Conservation (phyloP, 192 early-diverging fungal genomes). For the Umbelopsis vinacea region DNA sequence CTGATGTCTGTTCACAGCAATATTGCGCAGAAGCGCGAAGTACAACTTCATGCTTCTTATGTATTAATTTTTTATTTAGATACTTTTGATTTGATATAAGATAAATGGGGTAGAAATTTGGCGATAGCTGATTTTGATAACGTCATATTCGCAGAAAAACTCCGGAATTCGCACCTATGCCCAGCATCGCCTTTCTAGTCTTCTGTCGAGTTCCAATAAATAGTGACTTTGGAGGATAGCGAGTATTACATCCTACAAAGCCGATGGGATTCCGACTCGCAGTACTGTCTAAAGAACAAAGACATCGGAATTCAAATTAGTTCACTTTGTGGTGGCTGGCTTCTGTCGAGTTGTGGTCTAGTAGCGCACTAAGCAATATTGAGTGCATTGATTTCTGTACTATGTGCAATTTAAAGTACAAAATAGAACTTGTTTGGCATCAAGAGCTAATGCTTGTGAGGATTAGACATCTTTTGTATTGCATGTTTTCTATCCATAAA, state of each 20-base stretch:
- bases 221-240: slow-evolving; percentile 4
- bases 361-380: neutral
- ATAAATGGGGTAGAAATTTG: neutral
- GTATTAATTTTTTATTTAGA: neutral
- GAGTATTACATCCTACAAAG: neutral
- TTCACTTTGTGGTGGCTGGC: neutral
- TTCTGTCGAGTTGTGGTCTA: neutral
- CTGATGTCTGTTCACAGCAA: no score
- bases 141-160: slow-evolving; percentile 22
- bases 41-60: no score
- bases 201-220: slow-evolving; percentile 22
- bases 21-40: no score
- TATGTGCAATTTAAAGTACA: no score
- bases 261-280: slow-evolving; percentile 19
- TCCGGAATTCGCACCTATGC: slow-evolving; percentile 21
- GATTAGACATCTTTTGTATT: no score
- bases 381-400: no score
- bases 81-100: neutral
- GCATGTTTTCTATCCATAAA: no score
- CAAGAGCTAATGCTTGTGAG: no score
- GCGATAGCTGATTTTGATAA: slow-evolving; percentile 19
- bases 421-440: no score
- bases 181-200: slow-evolving; percentile 16
- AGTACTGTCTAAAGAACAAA: slow-evolving; percentile 11
- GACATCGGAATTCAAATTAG: neutral